Conservation (phyloP, 2,329 filamentous ascomycete species). For the Sporothrix luriei region DNA sequence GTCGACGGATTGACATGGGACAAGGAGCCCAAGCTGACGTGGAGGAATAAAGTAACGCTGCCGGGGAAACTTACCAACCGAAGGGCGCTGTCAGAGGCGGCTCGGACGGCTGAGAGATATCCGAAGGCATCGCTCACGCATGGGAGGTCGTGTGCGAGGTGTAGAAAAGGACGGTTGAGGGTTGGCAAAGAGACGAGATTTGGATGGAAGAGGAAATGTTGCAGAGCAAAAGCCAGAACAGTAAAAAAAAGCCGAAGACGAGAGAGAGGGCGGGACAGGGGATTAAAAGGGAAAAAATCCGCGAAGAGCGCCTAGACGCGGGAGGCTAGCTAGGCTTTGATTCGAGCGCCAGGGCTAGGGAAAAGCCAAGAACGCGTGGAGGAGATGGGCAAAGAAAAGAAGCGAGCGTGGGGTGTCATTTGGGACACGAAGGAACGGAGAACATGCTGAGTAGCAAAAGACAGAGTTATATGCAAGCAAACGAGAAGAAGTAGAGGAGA, state of each 20-base stretch:
- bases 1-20: background rate
- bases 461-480: background rate
- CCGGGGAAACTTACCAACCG: conserved; percentile 25
- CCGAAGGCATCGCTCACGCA: conserved; percentile 17
- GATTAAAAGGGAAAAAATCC: conserved; percentile 25
- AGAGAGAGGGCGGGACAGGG: background rate
- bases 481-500: background rate
- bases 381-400: background rate
- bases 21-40: background rate
- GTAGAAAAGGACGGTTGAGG: too few relatives aligned
- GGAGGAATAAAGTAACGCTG: background rate
- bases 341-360: background rate
- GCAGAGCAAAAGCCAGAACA: background rate
- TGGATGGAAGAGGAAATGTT: background rate
- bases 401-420: background rate
- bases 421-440: background rate
- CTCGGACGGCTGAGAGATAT: conserved; percentile 2
- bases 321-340: background rate
- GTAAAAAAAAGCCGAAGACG: conserved; percentile 17
- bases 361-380: background rate
- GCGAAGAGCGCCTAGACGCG: conserved; percentile 14
- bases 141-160: too few relatives aligned
- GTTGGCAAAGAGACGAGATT: background rate
- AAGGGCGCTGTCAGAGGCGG: conserved; percentile 24
- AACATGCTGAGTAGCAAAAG: background rate